Base-by-base conservation (phyloP, 192 early-diverging fungal genomes). In the Coemansia aciculifera region DNA sequence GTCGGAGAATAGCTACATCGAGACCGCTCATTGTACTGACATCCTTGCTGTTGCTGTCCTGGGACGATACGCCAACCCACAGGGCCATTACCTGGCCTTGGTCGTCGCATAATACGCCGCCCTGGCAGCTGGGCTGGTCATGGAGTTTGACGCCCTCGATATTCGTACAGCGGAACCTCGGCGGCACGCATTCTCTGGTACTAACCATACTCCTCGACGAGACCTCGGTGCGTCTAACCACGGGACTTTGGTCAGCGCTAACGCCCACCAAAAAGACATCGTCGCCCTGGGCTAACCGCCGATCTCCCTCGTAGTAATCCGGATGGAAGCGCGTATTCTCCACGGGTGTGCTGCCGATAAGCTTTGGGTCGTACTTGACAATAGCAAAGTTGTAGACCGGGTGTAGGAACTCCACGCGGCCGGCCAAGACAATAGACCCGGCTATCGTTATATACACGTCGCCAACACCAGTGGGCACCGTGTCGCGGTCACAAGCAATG, bases 371-470 rank as follows among this genome's bases (percentile, higher is more conserved):
- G 70, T 94, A 98, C 11, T 83, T 81, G 5, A 98, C 63, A 9
- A 98, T 73, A 0, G 91, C 87, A 78, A 92, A 92, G 84, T 96
- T 97, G 68, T 97, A 92, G 1, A 89, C 87, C 0, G 95, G 97
- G 63, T 98, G 97, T n/a, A 95, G 71, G 59, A 93, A 92, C 3
- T 91, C 71, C 21, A 96, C 85, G 27, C 85, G 85, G 15, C 88
- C 97, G 0, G 91, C 91, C 68, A 98, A 87, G 48, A 95, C 92
- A 27, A 96, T 86, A 15, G 90, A 91, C 66, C 94, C 91, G 48
- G 91, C 94, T 67, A 98, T 92, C 0, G 97, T 97, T 51, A 98
- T 82, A 62, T 85, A 83, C 44, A 97, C 88, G 67, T 98, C 97
- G 38, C 94, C 93, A 39, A 95, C 77, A 31, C 85, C 85, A 66